Conservation (phyloP, 1,284 basidiomycete genomes). For the Ustilago loliicola region DNA sequence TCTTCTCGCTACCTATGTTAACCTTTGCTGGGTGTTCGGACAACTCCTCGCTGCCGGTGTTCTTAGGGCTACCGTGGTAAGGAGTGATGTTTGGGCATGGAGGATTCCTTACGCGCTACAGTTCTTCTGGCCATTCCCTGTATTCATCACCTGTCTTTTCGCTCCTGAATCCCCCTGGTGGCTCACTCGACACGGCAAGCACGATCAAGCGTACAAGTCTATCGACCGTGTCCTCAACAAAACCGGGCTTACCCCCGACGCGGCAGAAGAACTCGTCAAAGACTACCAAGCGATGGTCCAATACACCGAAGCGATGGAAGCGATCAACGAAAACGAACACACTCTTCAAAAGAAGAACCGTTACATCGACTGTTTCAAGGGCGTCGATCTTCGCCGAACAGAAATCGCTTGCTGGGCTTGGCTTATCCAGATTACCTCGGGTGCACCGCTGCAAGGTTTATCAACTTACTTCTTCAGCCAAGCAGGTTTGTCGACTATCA, state of each 20-base stretch:
- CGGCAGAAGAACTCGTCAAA: constrained; percentile 71
- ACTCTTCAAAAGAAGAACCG: constrained; percentile 64
- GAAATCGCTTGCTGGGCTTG: constrained; percentile 71
- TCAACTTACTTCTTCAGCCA: constrained; percentile 72
- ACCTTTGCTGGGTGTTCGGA: constrained; percentile 73
- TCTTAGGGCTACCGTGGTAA: constrained; percentile 67
- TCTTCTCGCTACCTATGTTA: constrained; percentile 73
- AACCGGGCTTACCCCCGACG: constrained; percentile 57
- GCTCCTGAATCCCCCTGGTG: constrained; percentile 72
- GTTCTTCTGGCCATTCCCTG: constrained; percentile 71
- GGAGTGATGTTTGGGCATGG: constrained; percentile 69
- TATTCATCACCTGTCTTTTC: constrained; percentile 66
- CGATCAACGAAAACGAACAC: constrained; percentile 71
- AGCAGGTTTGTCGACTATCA: constrained; percentile 71
- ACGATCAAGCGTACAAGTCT: constrained; percentile 72
- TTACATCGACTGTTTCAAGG: constrained; percentile 73
- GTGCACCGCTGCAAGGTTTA: constrained; percentile 64
- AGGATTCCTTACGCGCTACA: constrained; percentile 72
- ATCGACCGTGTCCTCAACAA: constrained; percentile 70
- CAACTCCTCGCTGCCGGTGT: constrained; percentile 72
- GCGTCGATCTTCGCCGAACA: constrained; percentile 71
- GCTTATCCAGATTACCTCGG: constrained; percentile 69
- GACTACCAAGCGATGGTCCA: constrained; percentile 72
- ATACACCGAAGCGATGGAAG: constrained; percentile 72
- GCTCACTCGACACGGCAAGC: constrained; percentile 72